Percentiles rank a stretch among this genome's conserved stretches.
Conservation (phyloP, 768 basidiomycete species). For the Hydnum rufescens region DNA sequence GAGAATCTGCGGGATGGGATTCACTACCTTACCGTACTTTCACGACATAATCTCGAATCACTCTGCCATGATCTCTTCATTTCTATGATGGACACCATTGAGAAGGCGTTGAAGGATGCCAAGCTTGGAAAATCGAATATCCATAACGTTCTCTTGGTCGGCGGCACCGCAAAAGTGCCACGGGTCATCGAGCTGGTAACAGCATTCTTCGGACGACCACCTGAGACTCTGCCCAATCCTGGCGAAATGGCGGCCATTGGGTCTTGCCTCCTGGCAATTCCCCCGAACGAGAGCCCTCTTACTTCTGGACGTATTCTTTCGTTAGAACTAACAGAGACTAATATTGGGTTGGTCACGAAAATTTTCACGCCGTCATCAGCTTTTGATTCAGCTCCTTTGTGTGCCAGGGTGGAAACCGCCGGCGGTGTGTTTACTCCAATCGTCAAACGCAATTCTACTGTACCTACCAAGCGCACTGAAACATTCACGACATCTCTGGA, state of each 20-base stretch:
- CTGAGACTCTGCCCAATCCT: neutral
- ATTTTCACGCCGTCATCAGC: too few species aligned
- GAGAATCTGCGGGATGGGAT: neutral
- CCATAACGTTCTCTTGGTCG: neutral
- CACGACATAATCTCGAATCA: neutral
- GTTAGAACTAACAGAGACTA: neutral
- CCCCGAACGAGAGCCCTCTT: neutral
- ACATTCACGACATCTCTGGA: conserved; percentile 98
- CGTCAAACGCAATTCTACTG: conserved; percentile 87
- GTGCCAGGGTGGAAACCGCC: neutral
- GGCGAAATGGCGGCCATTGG: neutral
- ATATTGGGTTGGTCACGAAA: too few species aligned
- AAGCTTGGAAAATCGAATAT: neutral
- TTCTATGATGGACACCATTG: neutral
- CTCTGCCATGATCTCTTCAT: neutral
- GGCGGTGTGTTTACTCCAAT: conserved; percentile 28
- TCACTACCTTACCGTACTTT: neutral
- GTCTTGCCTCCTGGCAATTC: neutral
- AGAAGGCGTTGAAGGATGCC: neutral
- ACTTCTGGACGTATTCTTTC: neutral
- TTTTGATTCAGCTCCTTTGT: neutral
- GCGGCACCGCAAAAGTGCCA: neutral
- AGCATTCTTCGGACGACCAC: neutral
- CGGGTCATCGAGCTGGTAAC: neutral
- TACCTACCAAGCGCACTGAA: conserved; percentile 97